Evolutionary conservation across 1,284 basidiomycete genomes (phyloP), one percentile per base, ranked within the genome.

Genomic region (Cutaneotrichosporon curvatum): DNA sequence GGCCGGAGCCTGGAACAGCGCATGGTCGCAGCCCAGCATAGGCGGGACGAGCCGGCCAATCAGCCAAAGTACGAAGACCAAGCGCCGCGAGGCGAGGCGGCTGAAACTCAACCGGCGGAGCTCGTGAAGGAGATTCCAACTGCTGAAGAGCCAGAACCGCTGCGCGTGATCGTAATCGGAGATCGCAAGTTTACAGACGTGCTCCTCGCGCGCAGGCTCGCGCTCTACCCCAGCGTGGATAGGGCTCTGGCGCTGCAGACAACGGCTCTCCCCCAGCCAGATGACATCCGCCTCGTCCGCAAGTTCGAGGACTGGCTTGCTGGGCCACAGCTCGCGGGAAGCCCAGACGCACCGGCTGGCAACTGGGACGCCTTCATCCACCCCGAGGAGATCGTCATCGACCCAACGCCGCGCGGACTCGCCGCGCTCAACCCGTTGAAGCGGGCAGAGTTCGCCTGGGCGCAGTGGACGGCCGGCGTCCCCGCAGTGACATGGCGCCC

Each of bases 181-280:
- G 92, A 97, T 71, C 78, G 92, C 10, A 73, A 92, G 34, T 86
- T 92, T 61, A 97, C 92, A 0, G 92, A 97, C 67, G 75, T 92
- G 16, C 79, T 95, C 37, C 76, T 96, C 62, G 85, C 89, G 5
- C 84, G 85, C 56, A 81, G 88, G 2, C 68, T 78, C 37, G 62
- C 65, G 4, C 44, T 54, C 22, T 53, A 62, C 11, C 50, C 58
- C n/a, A 23, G 36, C 18, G 47, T 45, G 10, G 34, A 19, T 18
- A n/a, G n/a, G 25, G 34, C 41, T 1, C 38, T 44, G 9, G 32
- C 47, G 21, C 65, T 72, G 19, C 56, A 65, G 37, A 72, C 68
- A 1, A 68, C 67, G 2, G 38, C 45, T 1, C 56, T 72, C 9
- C 67, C 67, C 15, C 52, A 67, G 37, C 61, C 62, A 0, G 50